Percentiles rank a stretch among this genome's conserved stretches.
Conservation (phyloP, 345 rosid genomes). For the Brassica juncea region DNA sequence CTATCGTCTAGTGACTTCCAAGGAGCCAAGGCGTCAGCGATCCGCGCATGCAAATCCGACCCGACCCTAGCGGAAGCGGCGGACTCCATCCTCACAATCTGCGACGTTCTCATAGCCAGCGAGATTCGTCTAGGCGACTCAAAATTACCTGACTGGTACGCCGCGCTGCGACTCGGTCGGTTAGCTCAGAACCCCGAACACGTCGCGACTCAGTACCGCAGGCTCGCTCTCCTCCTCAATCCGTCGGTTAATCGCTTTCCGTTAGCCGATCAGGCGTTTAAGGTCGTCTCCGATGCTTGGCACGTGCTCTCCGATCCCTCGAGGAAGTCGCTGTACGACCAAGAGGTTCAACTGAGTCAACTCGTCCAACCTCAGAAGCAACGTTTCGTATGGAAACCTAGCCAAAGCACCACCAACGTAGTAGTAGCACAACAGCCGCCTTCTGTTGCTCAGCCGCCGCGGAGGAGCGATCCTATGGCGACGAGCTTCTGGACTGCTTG, state of each 20-base stretch:
- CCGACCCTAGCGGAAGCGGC: slow-evolving; percentile 61
- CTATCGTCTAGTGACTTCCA: slow-evolving; percentile 70
- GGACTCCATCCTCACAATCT: slow-evolving; percentile 74
- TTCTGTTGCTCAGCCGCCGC: slow-evolving; percentile 9
- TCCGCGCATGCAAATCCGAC: slow-evolving; percentile 76
- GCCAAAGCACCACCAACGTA: slow-evolving; percentile 18
- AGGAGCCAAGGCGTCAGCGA: slow-evolving; percentile 79
- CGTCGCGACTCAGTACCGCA: slow-evolving; percentile 76
- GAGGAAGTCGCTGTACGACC: slow-evolving; percentile 72
- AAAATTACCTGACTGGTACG: slow-evolving; percentile 68
- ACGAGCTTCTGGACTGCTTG: slow-evolving; percentile 93
- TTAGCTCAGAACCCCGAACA: slow-evolving; percentile 67
- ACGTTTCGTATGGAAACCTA: slow-evolving; percentile 22
- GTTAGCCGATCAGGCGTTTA: slow-evolving; percentile 75
- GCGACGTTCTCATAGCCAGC: slow-evolving; percentile 70
- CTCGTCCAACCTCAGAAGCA: slow-evolving; percentile 37
- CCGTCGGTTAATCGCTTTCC: slow-evolving; percentile 65
- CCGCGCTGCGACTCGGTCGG: slow-evolving; percentile 73
- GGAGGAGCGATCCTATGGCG: slow-evolving; percentile 33
- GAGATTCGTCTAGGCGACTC: slow-evolving; percentile 45
- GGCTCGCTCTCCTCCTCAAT: slow-evolving; percentile 69
- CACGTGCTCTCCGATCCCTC: slow-evolving; percentile 64
- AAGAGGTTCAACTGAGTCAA: slow-evolving; percentile 65
- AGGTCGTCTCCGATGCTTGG: slow-evolving; percentile 85
- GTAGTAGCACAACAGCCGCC: slow-evolving; percentile 6